These are phyloP conservation scores for Verbascum thapsus DNA, from an alignment of 257 asterid genomes.

Conservation along the genomic window DNA sequence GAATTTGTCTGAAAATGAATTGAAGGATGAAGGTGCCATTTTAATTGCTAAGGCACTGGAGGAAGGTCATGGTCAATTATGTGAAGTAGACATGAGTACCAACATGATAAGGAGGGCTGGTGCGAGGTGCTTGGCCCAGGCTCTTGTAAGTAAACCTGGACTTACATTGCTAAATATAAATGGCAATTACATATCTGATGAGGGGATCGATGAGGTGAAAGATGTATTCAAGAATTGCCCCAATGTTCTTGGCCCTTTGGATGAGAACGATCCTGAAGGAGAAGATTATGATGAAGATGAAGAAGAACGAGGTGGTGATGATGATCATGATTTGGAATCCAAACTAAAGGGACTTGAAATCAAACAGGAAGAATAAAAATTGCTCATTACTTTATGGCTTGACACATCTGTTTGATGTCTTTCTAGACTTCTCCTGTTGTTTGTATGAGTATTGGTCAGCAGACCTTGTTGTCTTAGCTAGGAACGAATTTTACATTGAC, in stretches of 20 bases:
- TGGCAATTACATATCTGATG: constrained; percentile 90
- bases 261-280: constrained; percentile 96
- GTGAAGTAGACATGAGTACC: constrained; percentile 74
- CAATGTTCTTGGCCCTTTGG: constrained; percentile 69
- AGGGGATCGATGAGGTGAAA: constrained; percentile 87
- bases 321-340: constrained; percentile 65
- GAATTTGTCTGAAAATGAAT: constrained; percentile 75
- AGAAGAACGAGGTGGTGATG: constrained; percentile 48
- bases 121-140: constrained; percentile 83
- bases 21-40: constrained; percentile 94
- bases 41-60: constrained; percentile 79
- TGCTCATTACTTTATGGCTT: constrained; percentile 19
- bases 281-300: constrained; percentile 75
- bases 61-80: constrained; percentile 76
- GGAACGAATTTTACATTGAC: constrained; percentile 7
- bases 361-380: constrained; percentile 56
- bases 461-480: constrained; percentile 25
- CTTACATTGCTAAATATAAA: constrained; percentile 67
- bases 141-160: constrained; percentile 65
- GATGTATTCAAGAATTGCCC: constrained; percentile 68
- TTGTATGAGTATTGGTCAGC: constrained; percentile 26
- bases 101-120: constrained; percentile 88
- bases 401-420: neutral
- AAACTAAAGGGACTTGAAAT: constrained; percentile 82
- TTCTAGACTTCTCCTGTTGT: constrained; percentile 28